Conservation (phyloP, 371 early-diverging fungal genomes). For the Rhizopus arrhizus region DNA sequence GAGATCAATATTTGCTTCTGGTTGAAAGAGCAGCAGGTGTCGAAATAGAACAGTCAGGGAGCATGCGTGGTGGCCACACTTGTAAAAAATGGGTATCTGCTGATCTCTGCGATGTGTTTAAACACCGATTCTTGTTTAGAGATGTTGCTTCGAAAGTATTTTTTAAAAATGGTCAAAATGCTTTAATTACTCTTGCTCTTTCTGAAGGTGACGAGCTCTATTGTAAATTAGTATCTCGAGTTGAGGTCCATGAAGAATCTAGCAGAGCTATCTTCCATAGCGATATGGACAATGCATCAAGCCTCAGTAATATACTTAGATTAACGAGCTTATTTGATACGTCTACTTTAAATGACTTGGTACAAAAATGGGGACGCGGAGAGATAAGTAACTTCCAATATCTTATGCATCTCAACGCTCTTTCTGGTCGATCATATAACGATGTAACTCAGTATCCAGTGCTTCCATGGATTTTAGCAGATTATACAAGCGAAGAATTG, state of each 20-base stretch:
- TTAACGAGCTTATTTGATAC: conserved; percentile 65
- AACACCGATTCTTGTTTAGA: conserved; percentile 67
- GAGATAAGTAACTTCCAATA: conserved; percentile 89
- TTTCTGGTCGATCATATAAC: conserved; percentile 75
- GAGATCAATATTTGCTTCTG: conserved; percentile 67
- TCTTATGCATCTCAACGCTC: conserved; percentile 85
- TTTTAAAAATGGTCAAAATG: conserved; percentile 75
- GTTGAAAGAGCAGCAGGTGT: conserved; percentile 63
- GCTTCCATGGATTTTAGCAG: conserved; percentile 76
- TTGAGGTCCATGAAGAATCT: conserved; percentile 42
- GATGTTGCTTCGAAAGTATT: conserved; percentile 81
- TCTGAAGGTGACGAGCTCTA: conserved; percentile 74
- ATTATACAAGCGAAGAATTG: conserved; percentile 69
- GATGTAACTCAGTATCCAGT: conserved; percentile 75
- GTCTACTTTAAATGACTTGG: conserved; percentile 68
- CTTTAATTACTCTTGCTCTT: conserved; percentile 65
- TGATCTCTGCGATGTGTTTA: conserved; percentile 76
- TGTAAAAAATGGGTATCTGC: conserved; percentile 66
- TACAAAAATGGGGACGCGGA: conserved; percentile 71
- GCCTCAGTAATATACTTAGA: conserved; percentile 49
- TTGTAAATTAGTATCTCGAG: conserved; percentile 63
- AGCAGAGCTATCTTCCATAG: conserved; percentile 54
- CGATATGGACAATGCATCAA: conserved; percentile 29
- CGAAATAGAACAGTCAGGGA: conserved; percentile 46
- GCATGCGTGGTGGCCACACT: conserved; percentile 57